A percentile compares a stretch with the other conserved stretches of the same genome.
phyloP scores from a whole-genome alignment of 805 yeast genomes.

The Candida sonorensis region DNA sequence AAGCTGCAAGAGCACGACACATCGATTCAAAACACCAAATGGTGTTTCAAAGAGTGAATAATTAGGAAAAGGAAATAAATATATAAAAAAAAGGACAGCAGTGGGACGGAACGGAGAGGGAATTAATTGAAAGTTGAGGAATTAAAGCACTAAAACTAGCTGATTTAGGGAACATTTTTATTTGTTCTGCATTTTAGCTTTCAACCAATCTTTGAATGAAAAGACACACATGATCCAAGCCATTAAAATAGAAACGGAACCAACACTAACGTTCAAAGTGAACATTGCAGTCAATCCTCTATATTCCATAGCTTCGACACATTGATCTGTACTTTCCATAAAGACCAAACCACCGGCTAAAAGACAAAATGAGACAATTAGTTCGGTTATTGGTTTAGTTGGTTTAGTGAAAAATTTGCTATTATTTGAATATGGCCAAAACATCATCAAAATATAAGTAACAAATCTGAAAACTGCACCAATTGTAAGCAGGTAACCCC shows the following conservation, averaged over 20 bases:
- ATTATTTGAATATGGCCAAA: constrained; percentile 37
- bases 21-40: no score
- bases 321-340: constrained; percentile 87
- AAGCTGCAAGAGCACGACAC: background rate
- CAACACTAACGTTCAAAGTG: constrained; percentile 80
- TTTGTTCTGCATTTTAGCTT: constrained; percentile 11
- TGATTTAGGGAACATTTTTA: background rate
- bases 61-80: no score
- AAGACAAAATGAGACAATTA: constrained; percentile 70
- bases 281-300: constrained; percentile 86
- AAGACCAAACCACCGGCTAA: constrained; percentile 87
- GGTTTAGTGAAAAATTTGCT: constrained; percentile 34
- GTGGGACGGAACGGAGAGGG: background rate
- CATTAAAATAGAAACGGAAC: constrained; percentile 72
- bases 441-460: constrained; percentile 51
- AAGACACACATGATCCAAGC: constrained; percentile 78
- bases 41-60: no score
- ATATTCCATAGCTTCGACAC: constrained; percentile 73
- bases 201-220: constrained; percentile 49
- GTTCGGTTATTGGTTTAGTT: constrained; percentile 79
- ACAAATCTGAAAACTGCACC: constrained; percentile 73
- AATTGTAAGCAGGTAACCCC: constrained; percentile 83
- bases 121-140: background rate
- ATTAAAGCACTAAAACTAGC: background rate
- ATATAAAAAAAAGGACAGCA: no score